These are phyloP conservation scores for Phaseolus coccineus DNA, from an alignment of 331 rosid species.

Conservation along the genomic window DNA sequence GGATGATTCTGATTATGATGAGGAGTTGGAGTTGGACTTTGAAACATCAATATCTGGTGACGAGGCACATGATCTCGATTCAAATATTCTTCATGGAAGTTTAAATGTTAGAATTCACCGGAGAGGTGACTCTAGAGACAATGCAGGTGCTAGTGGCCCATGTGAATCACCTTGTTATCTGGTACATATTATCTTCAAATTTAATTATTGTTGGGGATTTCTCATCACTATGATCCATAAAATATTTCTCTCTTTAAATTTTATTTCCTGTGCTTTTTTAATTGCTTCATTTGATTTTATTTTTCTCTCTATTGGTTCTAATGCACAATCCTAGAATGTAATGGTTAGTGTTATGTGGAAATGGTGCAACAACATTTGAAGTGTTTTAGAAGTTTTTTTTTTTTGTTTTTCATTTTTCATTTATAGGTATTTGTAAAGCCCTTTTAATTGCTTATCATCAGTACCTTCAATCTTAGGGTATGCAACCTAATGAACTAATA, in stretches of 20 bases:
- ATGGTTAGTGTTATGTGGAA: slow-evolving; percentile 5
- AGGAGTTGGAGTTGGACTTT: slow-evolving; percentile 89
- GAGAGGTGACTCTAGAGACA: slow-evolving; percentile 75
- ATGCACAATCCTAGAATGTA: background rate
- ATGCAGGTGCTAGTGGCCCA: slow-evolving; percentile 66
- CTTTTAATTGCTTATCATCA: slow-evolving; percentile 3
- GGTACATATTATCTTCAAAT: slow-evolving; percentile 58
- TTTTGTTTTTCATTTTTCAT: background rate
- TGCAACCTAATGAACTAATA: background rate
- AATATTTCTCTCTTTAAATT: background rate
- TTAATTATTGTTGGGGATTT: slow-evolving; percentile 12
- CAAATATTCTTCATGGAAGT: slow-evolving; percentile 85
- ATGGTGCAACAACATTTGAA: background rate
- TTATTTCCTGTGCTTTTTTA: background rate
- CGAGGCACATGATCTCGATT: slow-evolving; percentile 77
- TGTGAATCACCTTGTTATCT: slow-evolving; percentile 82
- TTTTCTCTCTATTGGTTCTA: slow-evolving; percentile 3
- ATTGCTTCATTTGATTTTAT: slow-evolving; percentile 10
- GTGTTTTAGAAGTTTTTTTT: background rate
- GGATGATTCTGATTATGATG: slow-evolving; percentile 95
- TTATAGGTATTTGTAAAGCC: background rate
- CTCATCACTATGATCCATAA: slow-evolving; percentile 13
- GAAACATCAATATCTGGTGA: slow-evolving; percentile 92
- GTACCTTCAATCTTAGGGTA: background rate
- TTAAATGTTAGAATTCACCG: slow-evolving; percentile 87